Evolutionary conservation across 371 early-diverging fungal species (phyloP), one percentile per base, ranked within the genome.

Genomic region (Mortierella sp.): DNA sequence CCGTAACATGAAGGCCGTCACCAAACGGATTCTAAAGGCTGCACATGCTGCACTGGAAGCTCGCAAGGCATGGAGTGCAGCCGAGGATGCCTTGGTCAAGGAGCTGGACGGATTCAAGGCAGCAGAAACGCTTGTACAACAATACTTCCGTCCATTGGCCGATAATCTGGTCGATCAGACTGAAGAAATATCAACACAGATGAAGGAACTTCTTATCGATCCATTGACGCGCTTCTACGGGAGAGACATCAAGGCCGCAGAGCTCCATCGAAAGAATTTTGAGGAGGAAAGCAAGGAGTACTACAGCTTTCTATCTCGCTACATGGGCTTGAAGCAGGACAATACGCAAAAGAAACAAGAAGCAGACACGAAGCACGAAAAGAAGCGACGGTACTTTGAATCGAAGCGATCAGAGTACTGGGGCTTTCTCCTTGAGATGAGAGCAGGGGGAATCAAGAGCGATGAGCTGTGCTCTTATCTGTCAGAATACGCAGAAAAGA

Each of bases 201-300:
- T 86, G 76, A 79, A 82, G 48, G 67, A 80, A 6, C 61, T 86
- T 34, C 38, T 88, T 6, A 67, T 88, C 9, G 84, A 80, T 41
- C 91, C 89, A 0, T 62, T 89, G 12, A 62, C 80, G 26, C 78
- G 67, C 30, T 60, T 88, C n/a, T 90, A 90, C 41, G 82, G 83
- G 5, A 55, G 69, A 23, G 87, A 89, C 38, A 82, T 90, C 63
- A 90, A 91, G 61, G 55, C 64, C 0, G 84, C 85, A 1, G 91
- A 91, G 19, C n/a, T 74, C 3, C 81, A 83, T 54, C 83, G 83
- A 24, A 84, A 86, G 42, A 76, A 80, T 7, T 91, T 87, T 76
- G 89, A 89, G 30, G 86, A 88, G 19, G 86, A 84, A 55, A 82
- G 84, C 58, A 83, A 89, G 59, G 90, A 89, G 6, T 91, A 83